phyloP scores from a whole-genome alignment of 2,329 filamentous ascomycete species.

The Fusarium protoensiforme region DNA sequence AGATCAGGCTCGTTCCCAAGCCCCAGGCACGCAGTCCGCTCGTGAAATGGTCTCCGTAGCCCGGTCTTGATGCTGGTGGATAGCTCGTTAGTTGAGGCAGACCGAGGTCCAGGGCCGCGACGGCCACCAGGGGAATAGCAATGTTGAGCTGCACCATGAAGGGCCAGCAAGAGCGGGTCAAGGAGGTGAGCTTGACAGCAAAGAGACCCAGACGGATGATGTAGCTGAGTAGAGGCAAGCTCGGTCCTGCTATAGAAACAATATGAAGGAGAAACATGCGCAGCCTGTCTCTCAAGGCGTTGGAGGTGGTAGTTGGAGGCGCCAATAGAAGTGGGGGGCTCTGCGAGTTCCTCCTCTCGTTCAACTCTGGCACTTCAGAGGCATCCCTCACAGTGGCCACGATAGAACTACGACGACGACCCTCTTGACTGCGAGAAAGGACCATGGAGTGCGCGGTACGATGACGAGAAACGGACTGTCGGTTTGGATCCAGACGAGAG shows the following conservation, averaged over 20 bases:
- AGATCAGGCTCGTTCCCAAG: constrained; percentile 44
- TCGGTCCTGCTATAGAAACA: constrained; percentile 37
- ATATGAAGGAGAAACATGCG: constrained; percentile 50
- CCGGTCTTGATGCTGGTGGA: constrained; percentile 12
- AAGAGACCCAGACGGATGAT: constrained; percentile 70
- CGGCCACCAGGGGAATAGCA: constrained; percentile 72
- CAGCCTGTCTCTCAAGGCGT: constrained; percentile 48
- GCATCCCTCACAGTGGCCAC: constrained; percentile 22
- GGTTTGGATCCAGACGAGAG: constrained; percentile 22
- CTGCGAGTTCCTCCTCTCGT: constrained; percentile 25
- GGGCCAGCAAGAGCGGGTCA: constrained; percentile 78
- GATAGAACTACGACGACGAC: constrained; percentile 37
- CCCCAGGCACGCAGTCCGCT: constrained; percentile 41
- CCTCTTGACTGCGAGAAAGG: constrained; percentile 55
- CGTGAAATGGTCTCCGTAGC: constrained; percentile 26
- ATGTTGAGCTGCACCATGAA: constrained; percentile 73
- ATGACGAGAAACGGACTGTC: constrained; percentile 27
- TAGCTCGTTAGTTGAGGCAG: constrained; percentile 44
- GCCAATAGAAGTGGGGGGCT: constrained; percentile 61
- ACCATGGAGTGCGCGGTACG: constrained; percentile 48
- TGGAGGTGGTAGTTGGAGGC: constrained; percentile 54
- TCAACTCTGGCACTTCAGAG: constrained; percentile 24
- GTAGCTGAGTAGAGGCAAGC: constrained; percentile 47
- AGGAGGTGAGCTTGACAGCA: constrained; percentile 72
- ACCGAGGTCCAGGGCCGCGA: constrained; percentile 76